Base-by-base conservation (phyloP, 257 asterid genomes). In the Solanum bukasovii region DNA sequence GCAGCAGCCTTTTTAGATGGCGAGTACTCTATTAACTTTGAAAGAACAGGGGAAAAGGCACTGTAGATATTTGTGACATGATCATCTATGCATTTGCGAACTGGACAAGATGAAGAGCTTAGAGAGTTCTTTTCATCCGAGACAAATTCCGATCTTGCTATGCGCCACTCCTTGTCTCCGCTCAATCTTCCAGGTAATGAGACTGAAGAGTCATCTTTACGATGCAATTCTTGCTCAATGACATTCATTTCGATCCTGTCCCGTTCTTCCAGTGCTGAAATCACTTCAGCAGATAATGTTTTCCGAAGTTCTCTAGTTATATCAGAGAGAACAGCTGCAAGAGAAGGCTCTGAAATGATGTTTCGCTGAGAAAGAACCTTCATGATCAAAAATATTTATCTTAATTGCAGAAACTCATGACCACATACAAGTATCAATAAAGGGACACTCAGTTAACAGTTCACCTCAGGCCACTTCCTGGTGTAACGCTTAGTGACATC, bases 401-500 rank as follows among this genome's bases (percentile, higher is more conserved):
- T 74, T 81, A 87, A 34, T 70, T 77, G 86, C 84, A 72, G 61
- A 84, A 14, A 86, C 31, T 44, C 46, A 88, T 27, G 78, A 49
- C 13, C 44, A 5, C 86, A 49, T 29, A 49, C 6, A 82, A 82
- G 27, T 20, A 82, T 29, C 21, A 82, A 16, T 82, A 20, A 82
- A 31, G 86, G 44, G 70, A 49, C 68, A 49, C 12, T 49, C 86
- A 31, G 21, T 25, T 46, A 46, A 18, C 44, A 81, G 44, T 87
- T 84, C 89, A 97, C 98, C 98, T 95, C 97, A 59, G 90, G 95
- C 99, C 98, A 97, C 88, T 93, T 97, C 91, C 95, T 93, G 44
- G 98, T 94, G 93, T 97, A 97, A 84, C 99, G 96, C 92, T 95
- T 97, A 42, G 98, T 95, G 93, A 95, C 99, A 90, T 97, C 98